Evolutionary conservation across 1,139 yeast genomes (phyloP).

Genomic region (Geotrichum klebahnii): DNA sequence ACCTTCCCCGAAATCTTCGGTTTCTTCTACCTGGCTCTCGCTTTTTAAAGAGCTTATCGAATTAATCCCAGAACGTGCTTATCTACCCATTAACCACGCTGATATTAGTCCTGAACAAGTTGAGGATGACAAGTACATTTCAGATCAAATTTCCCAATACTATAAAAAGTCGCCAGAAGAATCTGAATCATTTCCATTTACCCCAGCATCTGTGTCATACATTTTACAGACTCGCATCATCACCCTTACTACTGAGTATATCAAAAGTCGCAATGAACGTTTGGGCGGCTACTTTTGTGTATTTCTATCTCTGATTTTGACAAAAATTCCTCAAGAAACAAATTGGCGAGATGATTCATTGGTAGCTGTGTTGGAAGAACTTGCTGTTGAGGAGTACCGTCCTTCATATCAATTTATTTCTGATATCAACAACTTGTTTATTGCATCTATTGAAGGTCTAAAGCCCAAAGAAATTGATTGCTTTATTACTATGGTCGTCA

Average conservation of each 20-base stretch:
- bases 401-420: slow-evolving; percentile 37
- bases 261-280: slow-evolving; percentile 23
- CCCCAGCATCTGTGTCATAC: slow-evolving; percentile 46
- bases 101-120: slow-evolving; percentile 28
- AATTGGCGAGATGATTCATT: slow-evolving; percentile 38
- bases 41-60: slow-evolving; percentile 44
- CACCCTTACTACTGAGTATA: slow-evolving; percentile 38
- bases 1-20: slow-evolving; percentile 16
- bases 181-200: slow-evolving; percentile 44
- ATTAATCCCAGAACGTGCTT: slow-evolving; percentile 58
- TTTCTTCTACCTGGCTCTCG: slow-evolving; percentile 41
- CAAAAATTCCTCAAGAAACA: slow-evolving; percentile 45
- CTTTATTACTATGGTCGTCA: slow-evolving; percentile 24
- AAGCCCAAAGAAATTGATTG: slow-evolving; percentile 26
- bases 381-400: slow-evolving; percentile 24
- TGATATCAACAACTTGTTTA: slow-evolving; percentile 48
- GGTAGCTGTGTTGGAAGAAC: slow-evolving; percentile 36
- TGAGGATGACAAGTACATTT: slow-evolving; percentile 28
- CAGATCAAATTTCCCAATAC: slow-evolving; percentile 36
- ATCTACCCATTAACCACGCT: slow-evolving; percentile 47
- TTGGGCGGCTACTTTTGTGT: slow-evolving; percentile 38
- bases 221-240: slow-evolving; percentile 43
- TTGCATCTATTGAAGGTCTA: slow-evolving; percentile 37
- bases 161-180: slow-evolving; percentile 36
- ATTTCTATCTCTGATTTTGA: slow-evolving; percentile 45